phyloP scores from a whole-genome alignment of 2,329 filamentous ascomycete genomes.

The Phialophora expanda region DNA sequence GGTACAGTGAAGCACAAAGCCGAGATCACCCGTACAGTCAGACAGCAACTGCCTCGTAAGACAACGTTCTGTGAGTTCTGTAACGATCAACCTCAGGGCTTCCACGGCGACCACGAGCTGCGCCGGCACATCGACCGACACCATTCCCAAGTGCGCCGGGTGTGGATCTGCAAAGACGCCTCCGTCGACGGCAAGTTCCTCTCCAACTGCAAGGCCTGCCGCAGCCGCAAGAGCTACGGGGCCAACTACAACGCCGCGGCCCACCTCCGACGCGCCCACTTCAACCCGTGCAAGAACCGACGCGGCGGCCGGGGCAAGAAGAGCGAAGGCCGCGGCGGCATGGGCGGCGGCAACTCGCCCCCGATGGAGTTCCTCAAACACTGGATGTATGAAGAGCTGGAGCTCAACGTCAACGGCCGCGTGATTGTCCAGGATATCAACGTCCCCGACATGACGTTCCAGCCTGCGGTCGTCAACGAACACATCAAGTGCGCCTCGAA shows the following conservation, averaged over 20 bases:
- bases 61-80: constrained; percentile 69
- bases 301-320: constrained; percentile 62
- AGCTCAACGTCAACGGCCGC: constrained; percentile 43
- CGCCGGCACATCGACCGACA: constrained; percentile 70
- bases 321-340: constrained; percentile 65
- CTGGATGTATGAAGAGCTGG: constrained; percentile 65
- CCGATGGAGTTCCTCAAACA: constrained; percentile 65
- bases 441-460: constrained; percentile 30
- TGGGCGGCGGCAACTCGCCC: constrained; percentile 66
- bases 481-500: constrained; percentile 19
- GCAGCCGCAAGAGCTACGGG: constrained; percentile 76
- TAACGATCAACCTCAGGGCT: constrained; percentile 74
- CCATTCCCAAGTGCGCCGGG: constrained; percentile 65
- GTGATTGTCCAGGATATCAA: constrained; percentile 34
- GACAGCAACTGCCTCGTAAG: constrained; percentile 67
- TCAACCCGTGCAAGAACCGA: constrained; percentile 68
- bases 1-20: constrained; percentile 61
- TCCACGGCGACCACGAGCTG: constrained; percentile 84
- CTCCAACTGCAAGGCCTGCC: constrained; percentile 81
- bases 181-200: constrained; percentile 68
- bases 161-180: constrained; percentile 68
- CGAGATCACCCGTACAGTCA: constrained; percentile 60
- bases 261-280: constrained; percentile 85
- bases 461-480: constrained; percentile 28
- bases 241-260: constrained; percentile 95